Evolutionary conservation across 805 yeast genomes (phyloP).

Genomic region (Wickerhamomyces mucosus): DNA sequence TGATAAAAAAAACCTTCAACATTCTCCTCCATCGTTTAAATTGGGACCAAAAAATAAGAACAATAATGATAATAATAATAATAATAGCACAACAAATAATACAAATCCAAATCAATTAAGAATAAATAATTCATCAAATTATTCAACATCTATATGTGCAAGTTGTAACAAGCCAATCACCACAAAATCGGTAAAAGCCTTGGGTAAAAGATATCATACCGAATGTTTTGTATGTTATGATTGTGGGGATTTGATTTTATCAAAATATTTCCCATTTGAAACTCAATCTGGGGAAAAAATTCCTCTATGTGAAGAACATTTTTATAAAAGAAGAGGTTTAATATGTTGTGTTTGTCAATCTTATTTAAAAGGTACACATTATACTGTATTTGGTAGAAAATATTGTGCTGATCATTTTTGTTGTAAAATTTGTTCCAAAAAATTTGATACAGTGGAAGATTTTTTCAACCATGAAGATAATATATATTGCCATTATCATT

Average conservation of each 20-base stretch:
- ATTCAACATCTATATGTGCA: slow-evolving; percentile 28
- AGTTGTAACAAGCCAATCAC: slow-evolving; percentile 43
- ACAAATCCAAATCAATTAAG: background rate
- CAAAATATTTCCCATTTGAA: slow-evolving; percentile 83
- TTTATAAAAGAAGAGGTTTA: slow-evolving; percentile 74
- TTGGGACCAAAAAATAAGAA: background rate
- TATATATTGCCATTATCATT: slow-evolving; percentile 88
- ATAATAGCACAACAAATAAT: background rate
- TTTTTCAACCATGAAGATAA: slow-evolving; percentile 80
- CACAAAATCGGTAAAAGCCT: slow-evolving; percentile 82
- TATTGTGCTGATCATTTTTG: slow-evolving; percentile 94
- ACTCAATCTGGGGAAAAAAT: slow-evolving; percentile 33
- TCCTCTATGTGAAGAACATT: slow-evolving; percentile 85
- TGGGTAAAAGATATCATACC: slow-evolving; percentile 71
- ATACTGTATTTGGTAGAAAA: slow-evolving; percentile 84
- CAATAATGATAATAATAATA: background rate
- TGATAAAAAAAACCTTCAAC: background rate
- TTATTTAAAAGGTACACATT: slow-evolving; percentile 86
- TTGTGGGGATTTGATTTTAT: slow-evolving; percentile 72
- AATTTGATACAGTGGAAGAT: slow-evolving; percentile 85
- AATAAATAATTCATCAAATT: slow-evolving; percentile 6
- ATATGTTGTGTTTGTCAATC: slow-evolving; percentile 81
- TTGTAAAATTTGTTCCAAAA: slow-evolving; percentile 76
- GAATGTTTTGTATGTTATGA: slow-evolving; percentile 82
- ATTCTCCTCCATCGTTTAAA: background rate